Percentiles rank a stretch among this genome's conserved stretches.
These are phyloP conservation scores for Solanum pennellii DNA, from an alignment of 257 asterid species.

Conservation along the genomic window DNA sequence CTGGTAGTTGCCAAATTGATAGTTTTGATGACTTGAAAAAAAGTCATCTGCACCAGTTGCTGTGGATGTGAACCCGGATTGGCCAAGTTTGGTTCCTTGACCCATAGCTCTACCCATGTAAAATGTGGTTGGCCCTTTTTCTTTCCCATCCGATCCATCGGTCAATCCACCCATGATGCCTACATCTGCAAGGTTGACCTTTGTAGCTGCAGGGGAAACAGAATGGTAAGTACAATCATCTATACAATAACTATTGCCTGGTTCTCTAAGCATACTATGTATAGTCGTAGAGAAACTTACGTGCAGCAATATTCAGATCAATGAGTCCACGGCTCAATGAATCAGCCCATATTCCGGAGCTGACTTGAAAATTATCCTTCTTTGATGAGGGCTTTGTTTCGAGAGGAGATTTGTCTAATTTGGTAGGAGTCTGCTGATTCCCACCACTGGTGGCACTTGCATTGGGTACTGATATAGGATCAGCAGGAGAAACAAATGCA, in stretches of 20 bases:
- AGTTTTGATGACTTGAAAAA: conserved; percentile 62
- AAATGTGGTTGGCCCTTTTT: conserved; percentile 50
- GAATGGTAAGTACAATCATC: background rate
- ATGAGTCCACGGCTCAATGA: conserved; percentile 90
- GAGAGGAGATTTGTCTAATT: conserved; percentile 2
- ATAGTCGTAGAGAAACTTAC: conserved; percentile 36
- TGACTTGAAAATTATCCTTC: conserved; percentile 68
- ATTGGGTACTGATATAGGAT: conserved; percentile 21
- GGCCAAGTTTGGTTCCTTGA: conserved; percentile 45
- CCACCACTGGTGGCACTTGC: conserved; percentile 19
- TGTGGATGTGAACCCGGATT: conserved; percentile 26
- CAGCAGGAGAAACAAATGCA: conserved; percentile 36
- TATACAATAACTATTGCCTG: background rate
- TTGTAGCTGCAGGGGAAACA: conserved; percentile 44
- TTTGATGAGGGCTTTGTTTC: conserved; percentile 19
- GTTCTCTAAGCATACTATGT: background rate
- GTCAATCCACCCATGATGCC: conserved; percentile 65
- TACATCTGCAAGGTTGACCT: conserved; percentile 68
- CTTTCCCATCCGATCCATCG: conserved; percentile 47
- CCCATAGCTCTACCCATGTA: conserved; percentile 59
- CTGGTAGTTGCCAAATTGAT: conserved; percentile 58
- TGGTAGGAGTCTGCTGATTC: conserved; percentile 13
- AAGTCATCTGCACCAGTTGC: conserved; percentile 28
- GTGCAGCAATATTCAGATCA: conserved; percentile 77
- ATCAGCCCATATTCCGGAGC: conserved; percentile 96